Evolutionary conservation across 208 protist genomes (phyloP).

Genomic region (Spironucleus salmonicida): DNA sequence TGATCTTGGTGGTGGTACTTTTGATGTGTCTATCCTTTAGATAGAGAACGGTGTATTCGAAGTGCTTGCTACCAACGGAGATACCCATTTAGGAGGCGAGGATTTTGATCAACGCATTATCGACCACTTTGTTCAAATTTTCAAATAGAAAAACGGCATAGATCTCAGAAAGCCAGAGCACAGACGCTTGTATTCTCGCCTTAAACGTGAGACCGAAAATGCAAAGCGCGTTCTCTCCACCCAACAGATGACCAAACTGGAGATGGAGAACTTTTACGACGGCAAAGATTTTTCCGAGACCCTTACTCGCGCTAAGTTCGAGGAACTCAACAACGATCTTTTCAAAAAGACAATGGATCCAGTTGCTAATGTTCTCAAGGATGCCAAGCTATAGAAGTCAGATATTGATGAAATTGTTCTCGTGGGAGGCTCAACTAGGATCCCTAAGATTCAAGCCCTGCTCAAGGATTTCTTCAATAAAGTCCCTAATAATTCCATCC

Average conservation of each 20-base stretch:
- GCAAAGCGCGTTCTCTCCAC: constrained; percentile 85
- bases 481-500: constrained; percentile 77
- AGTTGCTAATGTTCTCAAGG: constrained; percentile 70
- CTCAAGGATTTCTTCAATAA: constrained; percentile 86
- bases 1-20: constrained; percentile 72
- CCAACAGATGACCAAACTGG: constrained; percentile 62
- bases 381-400: constrained; percentile 72
- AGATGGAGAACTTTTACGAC: constrained; percentile 79
- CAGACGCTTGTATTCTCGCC: constrained; percentile 51
- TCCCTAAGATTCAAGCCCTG: constrained; percentile 85
- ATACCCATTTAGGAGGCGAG: constrained; percentile 84
- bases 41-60: constrained; percentile 88
- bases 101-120: constrained; percentile 90
- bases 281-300: constrained; percentile 77
- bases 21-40: constrained; percentile 91
- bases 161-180: constrained; percentile 50
- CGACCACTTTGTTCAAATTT: constrained; percentile 80
- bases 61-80: constrained; percentile 68
- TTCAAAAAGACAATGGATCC: constrained; percentile 79
- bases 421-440: constrained; percentile 79
- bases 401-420: constrained; percentile 86
- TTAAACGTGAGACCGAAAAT: constrained; percentile 63
- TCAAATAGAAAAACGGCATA: constrained; percentile 72
- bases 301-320: constrained; percentile 84
- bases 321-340: constrained; percentile 84